Evolutionary conservation across 2,329 filamentous ascomycete genomes (phyloP), one percentile per base, ranked within the genome.

Genomic region (Neofusicoccum parvum): DNA sequence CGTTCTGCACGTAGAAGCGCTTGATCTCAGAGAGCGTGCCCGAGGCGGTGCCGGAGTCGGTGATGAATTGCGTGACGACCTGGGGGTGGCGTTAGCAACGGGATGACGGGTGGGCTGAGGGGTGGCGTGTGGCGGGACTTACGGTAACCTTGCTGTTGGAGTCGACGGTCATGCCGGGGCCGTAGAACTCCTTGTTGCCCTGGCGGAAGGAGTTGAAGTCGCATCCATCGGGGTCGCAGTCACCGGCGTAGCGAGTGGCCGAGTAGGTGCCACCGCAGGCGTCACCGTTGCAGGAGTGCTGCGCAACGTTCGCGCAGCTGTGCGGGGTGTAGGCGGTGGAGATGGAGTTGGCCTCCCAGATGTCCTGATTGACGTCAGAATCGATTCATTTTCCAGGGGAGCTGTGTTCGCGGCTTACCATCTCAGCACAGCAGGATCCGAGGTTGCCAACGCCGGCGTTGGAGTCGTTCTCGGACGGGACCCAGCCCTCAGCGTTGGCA

Each of bases 201-300:
- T 85, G 80, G 71, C 87, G 86, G 82, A 83, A 90, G 45, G 83
- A 74, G 83, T 90, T 90, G 83, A 88, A 89, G 75, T 89, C 87
- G 73, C 88, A 90, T 46, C 87, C 87, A 70, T 88, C 86, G 58
- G 85, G 84, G 71, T 90, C 88, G 74, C 88, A 90, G 67, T 83
- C 79, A 49, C 87, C 86, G 39, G 72, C 79, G 72, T 89, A 88
- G 66, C 87, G 85, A 66, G 80, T 74, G 17, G 64, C 32, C 10
- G 80, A 82, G 70, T 72, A 70, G 41, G 69, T 71, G 23, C 85
- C 83, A 36, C 73, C 73, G 62, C 73, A 75, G 9, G 11, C n/a
- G 53, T 72, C 83, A 58, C 83, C 86, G 0, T 74, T 71, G 79
- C 86, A 88, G 59, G 81, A 78, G 59, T 74, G 73, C 71, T 83